A percentile compares a stretch with the other conserved stretches of the same genome.
phyloP scores from a whole-genome alignment of 345 rosid species.

The Ceriops zippeliana region DNA sequence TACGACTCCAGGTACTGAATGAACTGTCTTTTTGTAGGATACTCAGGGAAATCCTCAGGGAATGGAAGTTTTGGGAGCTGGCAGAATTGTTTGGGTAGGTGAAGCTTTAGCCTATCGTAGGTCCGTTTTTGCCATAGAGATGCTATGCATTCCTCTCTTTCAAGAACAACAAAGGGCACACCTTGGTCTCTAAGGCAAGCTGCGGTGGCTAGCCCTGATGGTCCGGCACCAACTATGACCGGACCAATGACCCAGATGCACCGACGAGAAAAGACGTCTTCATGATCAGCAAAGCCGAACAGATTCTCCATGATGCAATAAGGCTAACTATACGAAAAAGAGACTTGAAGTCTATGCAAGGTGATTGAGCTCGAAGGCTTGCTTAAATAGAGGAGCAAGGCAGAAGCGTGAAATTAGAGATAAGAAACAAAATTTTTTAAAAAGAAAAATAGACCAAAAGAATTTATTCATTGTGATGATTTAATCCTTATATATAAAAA shows the following conservation, averaged over 20 bases:
- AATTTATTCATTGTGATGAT: too few species aligned
- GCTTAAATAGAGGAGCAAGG: conserved; percentile 30
- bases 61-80: conserved; percentile 76
- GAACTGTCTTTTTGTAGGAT: conserved; percentile 68
- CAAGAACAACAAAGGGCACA: conserved; percentile 69
- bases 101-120: conserved; percentile 81
- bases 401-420: too few species aligned
- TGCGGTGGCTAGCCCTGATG: conserved; percentile 78
- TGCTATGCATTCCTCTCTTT: conserved; percentile 80
- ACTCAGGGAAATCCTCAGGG: conserved; percentile 71
- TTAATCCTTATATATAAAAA: too few species aligned
- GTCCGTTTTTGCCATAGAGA: conserved; percentile 79
- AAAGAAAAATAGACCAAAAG: too few species aligned
- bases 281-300: conserved; percentile 40
- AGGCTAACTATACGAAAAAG: neutral
- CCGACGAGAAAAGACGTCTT: conserved; percentile 39
- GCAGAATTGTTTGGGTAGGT: conserved; percentile 77
- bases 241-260: conserved; percentile 76
- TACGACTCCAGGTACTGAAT: conserved; percentile 68
- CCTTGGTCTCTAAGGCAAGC: conserved; percentile 70
- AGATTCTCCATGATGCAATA: conserved; percentile 36
- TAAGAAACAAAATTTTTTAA: too few species aligned
- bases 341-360: neutral
- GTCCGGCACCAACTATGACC: conserved; percentile 82
- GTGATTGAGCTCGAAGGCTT: too few species aligned